Percentiles rank a stretch among this genome's conserved stretches.
Conservation (phyloP, 768 basidiomycete species). For the Mycena kentingensis region DNA sequence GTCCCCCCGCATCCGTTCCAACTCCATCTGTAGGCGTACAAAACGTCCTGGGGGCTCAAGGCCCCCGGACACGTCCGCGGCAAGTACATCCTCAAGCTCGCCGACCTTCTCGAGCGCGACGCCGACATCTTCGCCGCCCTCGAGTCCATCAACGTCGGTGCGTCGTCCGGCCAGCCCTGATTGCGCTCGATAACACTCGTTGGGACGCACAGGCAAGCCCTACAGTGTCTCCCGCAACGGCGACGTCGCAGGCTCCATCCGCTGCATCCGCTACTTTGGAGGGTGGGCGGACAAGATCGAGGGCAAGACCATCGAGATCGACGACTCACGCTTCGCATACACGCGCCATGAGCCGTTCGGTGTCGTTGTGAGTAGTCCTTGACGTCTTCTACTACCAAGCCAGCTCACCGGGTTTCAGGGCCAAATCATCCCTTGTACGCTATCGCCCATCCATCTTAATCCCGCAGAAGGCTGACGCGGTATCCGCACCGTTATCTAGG, state of each 20-base stretch:
- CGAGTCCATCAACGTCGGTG: constrained; percentile 52
- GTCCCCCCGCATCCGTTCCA: too few species aligned
- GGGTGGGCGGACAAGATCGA: not conserved
- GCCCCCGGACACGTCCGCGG: constrained; percentile 41
- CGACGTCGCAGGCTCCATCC: constrained; percentile 34
- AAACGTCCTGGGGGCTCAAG: constrained; percentile 51
- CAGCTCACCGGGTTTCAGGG: constrained; percentile 18
- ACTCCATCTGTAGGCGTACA: too few species aligned
- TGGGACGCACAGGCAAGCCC: constrained; percentile 30
- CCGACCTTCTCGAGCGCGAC: constrained; percentile 51
- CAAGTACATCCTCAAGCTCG: constrained; percentile 49
- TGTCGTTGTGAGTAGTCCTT: constrained; percentile 37
- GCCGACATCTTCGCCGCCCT: constrained; percentile 49
- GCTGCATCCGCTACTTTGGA: constrained; percentile 1
- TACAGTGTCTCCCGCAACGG: constrained; percentile 26
- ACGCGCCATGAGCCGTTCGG: constrained; percentile 65
- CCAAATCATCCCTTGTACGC: constrained; percentile 32
- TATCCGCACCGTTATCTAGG: constrained; percentile 31
- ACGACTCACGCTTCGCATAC: constrained; percentile 49
- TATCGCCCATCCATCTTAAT: not conserved
- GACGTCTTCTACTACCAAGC: not conserved
- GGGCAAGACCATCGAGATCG: constrained; percentile 33
- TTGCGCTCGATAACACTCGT: not conserved
- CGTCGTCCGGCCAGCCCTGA: too few species aligned
- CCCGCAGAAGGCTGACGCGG: constrained; percentile 9